Evolutionary conservation across 2,329 filamentous ascomycete species (phyloP).

Genomic region (Penicillium sp.): DNA sequence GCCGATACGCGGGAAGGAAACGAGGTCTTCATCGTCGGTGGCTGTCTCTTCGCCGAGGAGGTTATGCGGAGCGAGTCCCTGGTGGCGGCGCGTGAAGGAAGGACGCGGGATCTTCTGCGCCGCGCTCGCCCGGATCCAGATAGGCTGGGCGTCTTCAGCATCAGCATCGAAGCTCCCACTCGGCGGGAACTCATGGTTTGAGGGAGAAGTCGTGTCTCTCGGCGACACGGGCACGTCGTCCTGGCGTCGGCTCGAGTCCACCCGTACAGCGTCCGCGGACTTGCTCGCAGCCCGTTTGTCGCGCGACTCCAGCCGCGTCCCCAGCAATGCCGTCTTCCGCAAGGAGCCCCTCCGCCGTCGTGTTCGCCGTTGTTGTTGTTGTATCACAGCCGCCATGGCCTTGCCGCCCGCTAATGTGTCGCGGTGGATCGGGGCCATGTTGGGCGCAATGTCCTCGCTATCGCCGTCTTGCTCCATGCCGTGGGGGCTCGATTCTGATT

Average conservation of each 20-base stretch:
- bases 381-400: slow-evolving; percentile 50
- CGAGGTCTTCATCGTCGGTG: slow-evolving; percentile 77
- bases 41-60: slow-evolving; percentile 65
- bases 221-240: slow-evolving; percentile 9
- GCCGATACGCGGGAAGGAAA: slow-evolving; percentile 59
- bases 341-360: slow-evolving; percentile 78
- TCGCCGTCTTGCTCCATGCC: slow-evolving; percentile 25
- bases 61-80: slow-evolving; percentile 51
- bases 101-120: slow-evolving; percentile 21
- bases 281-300: slow-evolving; percentile 30
- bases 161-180: slow-evolving; percentile 18
- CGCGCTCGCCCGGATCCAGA: slow-evolving; percentile 18
- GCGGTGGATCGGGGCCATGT: slow-evolving; percentile 19
- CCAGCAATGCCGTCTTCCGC: slow-evolving; percentile 79
- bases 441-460: slow-evolving; percentile 29
- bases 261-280: slow-evolving; percentile 17
- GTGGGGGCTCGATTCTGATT: slow-evolving; percentile 34
- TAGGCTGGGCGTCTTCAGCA: slow-evolving; percentile 13
- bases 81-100: slow-evolving; percentile 30
- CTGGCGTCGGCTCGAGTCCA: slow-evolving; percentile 9
- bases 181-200: slow-evolving; percentile 11
- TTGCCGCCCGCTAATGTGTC: slow-evolving; percentile 39
- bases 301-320: slow-evolving; percentile 47
- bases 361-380: slow-evolving; percentile 52
- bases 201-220: slow-evolving; percentile 7